Evolutionary conservation across 2,329 filamentous ascomycete genomes (phyloP), one percentile per base, ranked within the genome.

Genomic region (Septoria linicola): DNA sequence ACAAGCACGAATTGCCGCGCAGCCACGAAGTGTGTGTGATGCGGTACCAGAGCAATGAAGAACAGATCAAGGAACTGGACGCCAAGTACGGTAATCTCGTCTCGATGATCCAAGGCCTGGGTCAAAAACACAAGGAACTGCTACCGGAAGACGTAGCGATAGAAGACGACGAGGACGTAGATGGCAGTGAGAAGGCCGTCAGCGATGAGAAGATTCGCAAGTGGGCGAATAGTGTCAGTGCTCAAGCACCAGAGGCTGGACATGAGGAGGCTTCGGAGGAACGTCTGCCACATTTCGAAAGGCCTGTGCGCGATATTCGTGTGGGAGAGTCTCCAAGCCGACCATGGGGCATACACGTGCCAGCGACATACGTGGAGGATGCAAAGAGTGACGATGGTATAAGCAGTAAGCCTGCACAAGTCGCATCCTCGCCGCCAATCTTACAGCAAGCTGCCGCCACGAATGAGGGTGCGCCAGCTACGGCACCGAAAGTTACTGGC

Each of bases 1-100:
- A 96, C 74, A 96, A 96, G 70, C 91, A 97, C 71, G 88, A 96
- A 69, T 81, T 97, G 47, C 92, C 92, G 8, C 83, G 92, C 62
- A 96, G 90, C 68, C 92, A 97, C 71, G 89, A 95, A 67, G 82
- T 96, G 37, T 97, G 92, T 69, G 84, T 97, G 54, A 85, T 88
- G 65, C 82, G 91, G 51, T 96, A 96, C 67, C 89, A 95, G 71
- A 86, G 83, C 69, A 92, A 91, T 64, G 86, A 92, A 62, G 81
- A 87, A 57, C 88, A 91, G 64, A 88, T 95, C 65, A 83, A 84
- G 59, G 88, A 95, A 70, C 77, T 97, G 49, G 92, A 97, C 68
- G 89, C 89, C 57, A 97, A 96, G 70, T 97, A 96, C 68, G 90
- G 89, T 59, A 92, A 86, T 67, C 76, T 96, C 36, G 89, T 89